phyloP scores from a whole-genome alignment of 2,329 filamentous ascomycete species.

The Aspergillus jensenii region DNA sequence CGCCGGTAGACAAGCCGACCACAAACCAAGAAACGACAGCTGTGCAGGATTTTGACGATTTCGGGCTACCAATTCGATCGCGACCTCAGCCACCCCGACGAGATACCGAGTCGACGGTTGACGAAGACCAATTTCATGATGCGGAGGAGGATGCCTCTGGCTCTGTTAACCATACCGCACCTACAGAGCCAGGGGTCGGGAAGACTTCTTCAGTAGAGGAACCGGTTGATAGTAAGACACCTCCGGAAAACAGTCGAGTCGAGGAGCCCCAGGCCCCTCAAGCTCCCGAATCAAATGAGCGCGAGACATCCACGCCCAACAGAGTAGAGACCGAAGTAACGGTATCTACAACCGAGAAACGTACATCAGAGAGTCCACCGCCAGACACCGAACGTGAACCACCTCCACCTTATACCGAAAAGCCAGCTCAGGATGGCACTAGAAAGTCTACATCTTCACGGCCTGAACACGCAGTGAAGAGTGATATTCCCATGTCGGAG shows the following conservation, averaged over 20 bases:
- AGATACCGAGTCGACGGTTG: constrained; percentile 15
- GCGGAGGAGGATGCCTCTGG: constrained; percentile 11
- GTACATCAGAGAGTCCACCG: neutral
- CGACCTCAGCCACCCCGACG: constrained; percentile 19
- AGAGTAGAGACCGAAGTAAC: neutral
- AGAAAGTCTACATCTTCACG: constrained; percentile 14
- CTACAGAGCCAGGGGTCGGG: neutral
- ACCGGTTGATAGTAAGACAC: neutral
- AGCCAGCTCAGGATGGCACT: constrained; percentile 6
- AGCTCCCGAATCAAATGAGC: neutral
- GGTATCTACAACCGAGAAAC: constrained; percentile 7
- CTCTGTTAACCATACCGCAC: neutral
- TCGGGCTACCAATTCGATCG: constrained; percentile 39
- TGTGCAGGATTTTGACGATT: constrained; percentile 34
- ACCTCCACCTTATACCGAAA: constrained; percentile 18
- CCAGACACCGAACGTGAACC: constrained; percentile 8
- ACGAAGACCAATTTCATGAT: constrained; percentile 23
- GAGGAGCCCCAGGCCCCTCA: constrained; percentile 1
- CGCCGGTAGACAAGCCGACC: constrained; percentile 5
- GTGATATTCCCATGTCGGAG: constrained; percentile 60
- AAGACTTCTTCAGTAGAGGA: neutral
- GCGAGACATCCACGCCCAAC: constrained; percentile 1
- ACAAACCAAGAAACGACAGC: constrained; percentile 7
- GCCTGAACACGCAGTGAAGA: constrained; percentile 21
- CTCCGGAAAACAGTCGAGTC: neutral